A percentile compares a stretch with the other conserved stretches of the same genome.
phyloP scores from a whole-genome alignment of 257 asterid species.

The Salvia splendens region DNA sequence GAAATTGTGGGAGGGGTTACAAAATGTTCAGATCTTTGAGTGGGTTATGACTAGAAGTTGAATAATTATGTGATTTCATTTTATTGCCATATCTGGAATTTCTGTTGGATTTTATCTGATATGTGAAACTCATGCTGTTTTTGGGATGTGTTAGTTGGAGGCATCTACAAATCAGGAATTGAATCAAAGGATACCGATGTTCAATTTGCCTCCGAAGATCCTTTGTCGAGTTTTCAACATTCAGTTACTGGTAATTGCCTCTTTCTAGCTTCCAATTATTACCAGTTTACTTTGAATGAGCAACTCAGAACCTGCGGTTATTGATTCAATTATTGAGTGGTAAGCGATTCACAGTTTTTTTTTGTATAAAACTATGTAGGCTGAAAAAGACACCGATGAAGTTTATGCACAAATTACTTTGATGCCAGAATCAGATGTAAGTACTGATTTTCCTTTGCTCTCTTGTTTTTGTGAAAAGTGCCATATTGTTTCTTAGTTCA shows the following conservation, averaged over 20 bases:
- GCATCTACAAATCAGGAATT: conserved; percentile 92
- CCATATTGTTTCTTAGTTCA: not conserved
- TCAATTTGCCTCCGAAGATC: conserved; percentile 78
- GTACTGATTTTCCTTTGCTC: conserved; percentile 26
- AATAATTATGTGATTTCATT: conserved; percentile 17
- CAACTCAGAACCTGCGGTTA: not conserved
- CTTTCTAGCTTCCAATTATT: not conserved
- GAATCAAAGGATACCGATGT: conserved; percentile 70
- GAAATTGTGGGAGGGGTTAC: conserved; percentile 2
- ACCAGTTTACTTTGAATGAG: not conserved
- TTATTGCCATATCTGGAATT: not conserved
- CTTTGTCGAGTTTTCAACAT: conserved; percentile 68
- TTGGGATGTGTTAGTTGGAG: conserved; percentile 66
- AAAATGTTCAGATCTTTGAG: conserved; percentile 37
- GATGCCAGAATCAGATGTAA: conserved; percentile 76
- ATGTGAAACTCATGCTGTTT: conserved; percentile 27
- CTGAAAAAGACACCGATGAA: conserved; percentile 86
- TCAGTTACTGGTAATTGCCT: conserved; percentile 61
- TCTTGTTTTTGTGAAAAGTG: not conserved
- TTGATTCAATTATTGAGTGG: conserved; percentile 8
- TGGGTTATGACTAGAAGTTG: conserved; percentile 24
- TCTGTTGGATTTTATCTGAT: conserved; percentile 28
- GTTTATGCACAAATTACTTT: conserved; percentile 88
- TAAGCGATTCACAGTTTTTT: conserved; percentile 20
- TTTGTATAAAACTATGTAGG: conserved; percentile 46